Evolutionary conservation across 176 grass and related monocot species (phyloP), one percentile per base, ranked within the genome.

Genomic region (Poa annua): DNA sequence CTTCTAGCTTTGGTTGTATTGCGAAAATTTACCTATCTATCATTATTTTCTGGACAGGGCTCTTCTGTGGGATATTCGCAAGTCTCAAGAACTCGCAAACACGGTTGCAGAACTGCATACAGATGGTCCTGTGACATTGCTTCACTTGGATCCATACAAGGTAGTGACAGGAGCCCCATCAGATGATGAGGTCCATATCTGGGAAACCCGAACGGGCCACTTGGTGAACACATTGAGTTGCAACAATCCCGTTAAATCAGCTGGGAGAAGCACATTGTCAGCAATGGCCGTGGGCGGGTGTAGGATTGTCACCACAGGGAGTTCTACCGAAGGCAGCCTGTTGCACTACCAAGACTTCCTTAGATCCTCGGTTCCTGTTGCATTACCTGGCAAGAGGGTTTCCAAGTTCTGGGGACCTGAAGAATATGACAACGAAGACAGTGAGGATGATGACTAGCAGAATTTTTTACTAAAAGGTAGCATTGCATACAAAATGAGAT

Each of bases 81-180:
- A 93, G 88, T 86, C 66, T 32, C 88, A 90, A 77, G 80, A 90
- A 47, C 81, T 73, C 20, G 50, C 77, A 22, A 87, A 85, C 12
- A 80, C 69, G 9, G 80, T 95, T 10, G 75, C 79, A 2, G 88
- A 98, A 74, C 57, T 98, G 86, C 92, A 95, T 68, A 88, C 91
- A 36, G 66, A 93, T 62, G 85, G 87, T 59, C 80, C 49, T 63
- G 92, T 98, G 54, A 83, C 73, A 24, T 81, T 90, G 55, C 81
- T 98, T 57, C 96, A 98, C 72, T 84, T 95, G 92, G 96, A 98
- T 83, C 84, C 41, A 20, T 95, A 93, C 83, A 98, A 98, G 80
- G 67, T 98, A 26, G 88, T 98, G 69, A 90, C 91, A 0, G 96
- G 86, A 66, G 89, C 71, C 1, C 80, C 89, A 70, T 90, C 63